phyloP scores from a whole-genome alignment of 2,329 filamentous ascomycete species.

The Aspergillus uvarum region DNA sequence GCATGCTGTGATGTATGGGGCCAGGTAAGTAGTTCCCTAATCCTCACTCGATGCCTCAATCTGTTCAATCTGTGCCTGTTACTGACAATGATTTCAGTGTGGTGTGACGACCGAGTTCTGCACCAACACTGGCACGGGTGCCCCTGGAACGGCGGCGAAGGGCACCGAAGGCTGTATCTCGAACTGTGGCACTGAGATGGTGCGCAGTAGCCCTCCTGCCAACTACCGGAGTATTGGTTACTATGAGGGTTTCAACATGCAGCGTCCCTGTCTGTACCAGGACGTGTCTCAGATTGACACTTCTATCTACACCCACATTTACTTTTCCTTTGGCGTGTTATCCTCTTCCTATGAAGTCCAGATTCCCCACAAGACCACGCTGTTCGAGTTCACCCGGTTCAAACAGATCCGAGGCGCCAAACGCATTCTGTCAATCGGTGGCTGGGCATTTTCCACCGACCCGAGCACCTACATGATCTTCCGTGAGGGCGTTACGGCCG shows the following conservation, averaged over 20 bases:
- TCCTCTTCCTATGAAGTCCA: conserved; percentile 33
- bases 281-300: conserved; percentile 24
- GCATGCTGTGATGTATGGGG: conserved; percentile 48
- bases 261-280: conserved; percentile 34
- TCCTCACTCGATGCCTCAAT: not conserved
- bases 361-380: conserved; percentile 19
- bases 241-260: conserved; percentile 33
- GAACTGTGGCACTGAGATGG: conserved; percentile 43
- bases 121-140: conserved; percentile 28
- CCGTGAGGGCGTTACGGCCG: conserved; percentile 33
- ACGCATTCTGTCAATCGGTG: conserved; percentile 47
- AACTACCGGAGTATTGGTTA: conserved; percentile 29
- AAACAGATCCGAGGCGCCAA: conserved; percentile 29
- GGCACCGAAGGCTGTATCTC: conserved; percentile 43
- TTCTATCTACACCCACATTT: conserved; percentile 32
- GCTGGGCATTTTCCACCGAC: conserved; percentile 47
- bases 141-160: conserved; percentile 38
- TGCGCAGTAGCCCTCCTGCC: conserved; percentile 23
- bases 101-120: conserved; percentile 49
- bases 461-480: conserved; percentile 41
- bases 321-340: conserved; percentile 41
- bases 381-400: conserved; percentile 37
- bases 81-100: conserved; percentile 32
- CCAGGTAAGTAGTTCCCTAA: not conserved
- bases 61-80: not conserved